Conservation (phyloP, 2,329 filamentous ascomycete genomes). For the Balansia obtecta region DNA sequence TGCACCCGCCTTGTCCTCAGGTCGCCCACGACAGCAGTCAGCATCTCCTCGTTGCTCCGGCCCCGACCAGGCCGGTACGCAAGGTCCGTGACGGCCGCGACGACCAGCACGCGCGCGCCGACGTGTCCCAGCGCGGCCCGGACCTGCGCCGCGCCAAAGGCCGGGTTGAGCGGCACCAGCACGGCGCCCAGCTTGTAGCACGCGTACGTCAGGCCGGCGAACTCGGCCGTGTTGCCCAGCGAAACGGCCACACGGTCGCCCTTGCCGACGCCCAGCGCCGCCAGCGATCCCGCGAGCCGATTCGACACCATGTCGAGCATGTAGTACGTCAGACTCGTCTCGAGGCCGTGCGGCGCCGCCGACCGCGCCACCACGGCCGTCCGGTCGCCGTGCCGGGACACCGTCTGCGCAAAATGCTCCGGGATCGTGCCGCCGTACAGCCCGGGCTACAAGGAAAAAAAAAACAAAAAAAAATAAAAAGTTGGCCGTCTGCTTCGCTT, state of each 20-base stretch:
- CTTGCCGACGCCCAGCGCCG: slow-evolving; percentile 59
- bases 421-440: slow-evolving; percentile 58
- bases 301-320: slow-evolving; percentile 67
- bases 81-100: slow-evolving; percentile 79
- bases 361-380: slow-evolving; percentile 42
- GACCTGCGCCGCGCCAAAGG: slow-evolving; percentile 72
- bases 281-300: slow-evolving; percentile 57
- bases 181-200: slow-evolving; percentile 91
- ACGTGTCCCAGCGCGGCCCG: slow-evolving; percentile 68
- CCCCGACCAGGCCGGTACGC: slow-evolving; percentile 49
- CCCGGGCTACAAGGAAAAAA: slow-evolving; percentile 49
- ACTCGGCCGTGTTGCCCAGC: slow-evolving; percentile 75
- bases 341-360: slow-evolving; percentile 25
- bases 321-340: slow-evolving; percentile 61
- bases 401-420: slow-evolving; percentile 56
- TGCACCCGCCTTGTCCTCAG: slow-evolving; percentile 18
- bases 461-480: too few relatives aligned
- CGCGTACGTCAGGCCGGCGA: slow-evolving; percentile 76
- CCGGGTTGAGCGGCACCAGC: slow-evolving; percentile 84
- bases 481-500: too few relatives aligned
- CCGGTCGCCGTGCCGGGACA: slow-evolving; percentile 50
- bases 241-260: slow-evolving; percentile 79
- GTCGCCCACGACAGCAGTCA: slow-evolving; percentile 33
- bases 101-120: slow-evolving; percentile 58
- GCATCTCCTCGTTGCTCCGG: slow-evolving; percentile 37